Evolutionary conservation across 1,284 basidiomycete species (phyloP).

Genomic region (Mycosarcoma maydis): DNA sequence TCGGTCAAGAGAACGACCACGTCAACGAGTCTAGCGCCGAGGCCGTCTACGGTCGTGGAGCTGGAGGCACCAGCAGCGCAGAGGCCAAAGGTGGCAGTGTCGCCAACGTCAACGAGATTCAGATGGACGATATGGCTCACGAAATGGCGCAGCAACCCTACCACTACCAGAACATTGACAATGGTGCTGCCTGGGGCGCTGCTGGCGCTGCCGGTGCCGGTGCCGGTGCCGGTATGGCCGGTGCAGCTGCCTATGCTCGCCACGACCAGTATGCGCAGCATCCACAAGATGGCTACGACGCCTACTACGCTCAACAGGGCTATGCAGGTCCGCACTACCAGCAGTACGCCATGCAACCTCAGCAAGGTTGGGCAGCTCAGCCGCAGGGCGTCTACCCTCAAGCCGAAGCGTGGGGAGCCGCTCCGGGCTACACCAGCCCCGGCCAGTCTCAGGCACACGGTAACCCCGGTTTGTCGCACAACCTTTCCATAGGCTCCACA

Average conservation of each 20-base stretch:
- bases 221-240: constrained; percentile 8
- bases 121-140: constrained; percentile 45
- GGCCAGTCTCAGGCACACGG: constrained; percentile 29
- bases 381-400: constrained; percentile 13
- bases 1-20: constrained; percentile 55
- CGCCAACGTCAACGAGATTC: constrained; percentile 48
- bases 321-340: constrained; percentile 26
- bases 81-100: constrained; percentile 45
- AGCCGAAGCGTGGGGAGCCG: constrained; percentile 40
- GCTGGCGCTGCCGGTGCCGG: constrained; percentile 26
- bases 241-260: constrained; percentile 19
- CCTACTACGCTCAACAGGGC: constrained; percentile 36
- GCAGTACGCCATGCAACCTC: constrained; percentile 41
- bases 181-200: constrained; percentile 24
- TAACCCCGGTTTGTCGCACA: constrained; percentile 26
- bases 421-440: constrained; percentile 32
- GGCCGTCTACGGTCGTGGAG: constrained; percentile 46
- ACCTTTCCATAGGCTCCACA: constrained; percentile 32
- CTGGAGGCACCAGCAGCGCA: constrained; percentile 36
- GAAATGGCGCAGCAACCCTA: constrained; percentile 45
- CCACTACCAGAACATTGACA: constrained; percentile 39
- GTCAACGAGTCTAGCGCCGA: constrained; percentile 50
- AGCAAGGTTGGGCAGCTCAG: constrained; percentile 24
- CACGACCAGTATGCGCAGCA: constrained; percentile 34
- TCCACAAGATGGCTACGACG: constrained; percentile 32